Evolutionary conservation across 495 filamentous ascomycete genomes (phyloP).

Genomic region (Polyplosphaeria fusca): DNA sequence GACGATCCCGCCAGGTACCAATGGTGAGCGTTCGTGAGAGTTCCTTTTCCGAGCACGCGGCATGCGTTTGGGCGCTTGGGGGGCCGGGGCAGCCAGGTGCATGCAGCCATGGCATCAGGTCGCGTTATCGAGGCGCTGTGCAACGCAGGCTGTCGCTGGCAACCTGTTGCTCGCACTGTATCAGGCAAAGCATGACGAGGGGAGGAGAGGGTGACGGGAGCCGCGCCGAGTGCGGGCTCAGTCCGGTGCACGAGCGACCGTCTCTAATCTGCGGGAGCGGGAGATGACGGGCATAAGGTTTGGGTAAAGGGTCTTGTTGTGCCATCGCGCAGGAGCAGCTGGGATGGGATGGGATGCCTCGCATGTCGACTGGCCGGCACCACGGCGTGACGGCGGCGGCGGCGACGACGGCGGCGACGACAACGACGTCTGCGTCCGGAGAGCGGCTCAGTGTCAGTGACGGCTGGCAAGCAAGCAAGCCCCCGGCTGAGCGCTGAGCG

Average conservation of each 20-base stretch:
- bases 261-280: slow-evolving; percentile 24
- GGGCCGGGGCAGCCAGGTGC: slow-evolving; percentile 8
- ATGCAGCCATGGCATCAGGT: too few species aligned
- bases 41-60: background rate
- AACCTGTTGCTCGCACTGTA: too few species aligned
- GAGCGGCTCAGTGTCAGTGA: too few species aligned
- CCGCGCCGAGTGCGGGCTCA: slow-evolving; percentile 39
- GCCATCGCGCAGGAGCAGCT: background rate
- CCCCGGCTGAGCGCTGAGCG: background rate
- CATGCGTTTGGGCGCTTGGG: slow-evolving; percentile 7
- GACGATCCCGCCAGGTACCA: slow-evolving; percentile 14
- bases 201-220: too few species aligned
- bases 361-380: too few species aligned
- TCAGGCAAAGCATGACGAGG: too few species aligned
- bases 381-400: too few species aligned
- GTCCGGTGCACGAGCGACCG: slow-evolving; percentile 1
- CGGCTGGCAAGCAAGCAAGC: background rate
- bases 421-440: too few species aligned
- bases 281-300: slow-evolving; percentile 35
- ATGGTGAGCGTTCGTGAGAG: background rate
- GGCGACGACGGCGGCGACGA: too few species aligned
- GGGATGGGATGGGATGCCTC: too few species aligned
- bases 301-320: slow-evolving; percentile 17
- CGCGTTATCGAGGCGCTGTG: too few species aligned
- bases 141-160: too few species aligned